phyloP scores from a whole-genome alignment of 2,329 filamentous ascomycete species.

The Fusarium incarnatum region DNA sequence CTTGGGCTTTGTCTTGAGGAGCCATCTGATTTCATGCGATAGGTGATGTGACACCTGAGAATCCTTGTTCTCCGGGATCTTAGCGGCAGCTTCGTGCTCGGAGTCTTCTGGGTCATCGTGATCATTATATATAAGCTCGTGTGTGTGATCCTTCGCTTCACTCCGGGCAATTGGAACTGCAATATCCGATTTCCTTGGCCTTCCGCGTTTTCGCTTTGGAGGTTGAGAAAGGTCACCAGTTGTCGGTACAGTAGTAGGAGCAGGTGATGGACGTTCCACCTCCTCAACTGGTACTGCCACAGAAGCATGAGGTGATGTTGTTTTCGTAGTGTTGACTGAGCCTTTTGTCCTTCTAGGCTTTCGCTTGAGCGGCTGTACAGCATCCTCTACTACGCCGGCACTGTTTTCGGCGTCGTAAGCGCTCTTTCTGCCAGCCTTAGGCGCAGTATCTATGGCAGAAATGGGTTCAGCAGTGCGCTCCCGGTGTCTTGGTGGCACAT shows the following conservation, averaged over 20 bases:
- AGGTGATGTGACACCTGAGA: neutral
- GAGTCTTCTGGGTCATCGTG: neutral
- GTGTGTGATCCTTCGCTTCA: neutral
- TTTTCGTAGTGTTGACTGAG: neutral
- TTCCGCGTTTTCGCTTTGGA: constrained; percentile 13
- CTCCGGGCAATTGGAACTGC: neutral
- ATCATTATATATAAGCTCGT: neutral
- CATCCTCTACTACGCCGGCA: neutral
- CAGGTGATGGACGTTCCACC: neutral
- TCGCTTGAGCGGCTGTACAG: constrained; percentile 20
- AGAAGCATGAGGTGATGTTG: neutral
- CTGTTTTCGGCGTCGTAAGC: neutral
- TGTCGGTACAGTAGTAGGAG: neutral
- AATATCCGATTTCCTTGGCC: constrained; percentile 14
- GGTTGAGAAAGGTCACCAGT: neutral
- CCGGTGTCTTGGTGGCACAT: neutral
- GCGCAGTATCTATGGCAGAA: neutral
- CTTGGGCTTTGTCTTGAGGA: constrained; percentile 26
- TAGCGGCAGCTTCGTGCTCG: neutral
- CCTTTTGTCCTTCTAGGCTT: constrained; percentile 42
- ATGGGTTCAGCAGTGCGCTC: neutral
- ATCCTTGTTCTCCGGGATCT: neutral
- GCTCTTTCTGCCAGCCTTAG: neutral
- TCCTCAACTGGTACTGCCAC: neutral
- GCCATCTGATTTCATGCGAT: constrained; percentile 32